Percentiles rank a stretch among this genome's conserved stretches.
Evolutionary conservation across 208 protist species (phyloP).

Genomic region (Trypanosoma brucei): DNA sequence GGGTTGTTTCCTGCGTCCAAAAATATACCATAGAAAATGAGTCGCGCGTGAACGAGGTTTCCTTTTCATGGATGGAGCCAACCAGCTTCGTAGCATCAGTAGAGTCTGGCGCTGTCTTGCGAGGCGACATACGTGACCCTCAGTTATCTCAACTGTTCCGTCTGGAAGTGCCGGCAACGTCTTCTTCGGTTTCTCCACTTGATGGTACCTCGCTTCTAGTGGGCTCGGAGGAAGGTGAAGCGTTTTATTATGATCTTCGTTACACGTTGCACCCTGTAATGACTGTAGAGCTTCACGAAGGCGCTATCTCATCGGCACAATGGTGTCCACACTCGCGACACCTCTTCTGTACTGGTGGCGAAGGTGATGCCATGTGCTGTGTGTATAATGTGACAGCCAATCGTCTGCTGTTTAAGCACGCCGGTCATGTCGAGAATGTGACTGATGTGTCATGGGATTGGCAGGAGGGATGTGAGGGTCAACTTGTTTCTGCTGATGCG

Average conservation of each 20-base stretch:
- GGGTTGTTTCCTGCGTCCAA: conserved; percentile 39
- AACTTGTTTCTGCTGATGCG: conserved; percentile 72
- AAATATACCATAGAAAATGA: conserved; percentile 46
- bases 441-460: conserved; percentile 87
- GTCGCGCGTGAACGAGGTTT: conserved; percentile 47
- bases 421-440: conserved; percentile 75
- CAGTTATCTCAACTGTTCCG: conserved; percentile 46
- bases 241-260: conserved; percentile 66
- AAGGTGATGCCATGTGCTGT: conserved; percentile 63
- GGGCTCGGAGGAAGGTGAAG: conserved; percentile 50
- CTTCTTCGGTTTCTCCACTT: conserved; percentile 46
- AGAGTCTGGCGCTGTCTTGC: conserved; percentile 44
- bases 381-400: conserved; percentile 58
- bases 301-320: conserved; percentile 58
- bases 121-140: conserved; percentile 42
- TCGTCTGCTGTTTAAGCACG: conserved; percentile 75
- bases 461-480: conserved; percentile 73
- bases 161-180: conserved; percentile 31
- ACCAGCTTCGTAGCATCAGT: conserved; percentile 38
- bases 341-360: conserved; percentile 71
- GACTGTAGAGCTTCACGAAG: conserved; percentile 44
- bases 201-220: conserved; percentile 55
- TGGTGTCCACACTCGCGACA: conserved; percentile 85
- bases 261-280: conserved; percentile 41
- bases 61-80: conserved; percentile 61